These are phyloP conservation scores for Cotoneaster glaucophyllus DNA, from an alignment of 306 rosid genomes.

Conservation along the genomic window DNA sequence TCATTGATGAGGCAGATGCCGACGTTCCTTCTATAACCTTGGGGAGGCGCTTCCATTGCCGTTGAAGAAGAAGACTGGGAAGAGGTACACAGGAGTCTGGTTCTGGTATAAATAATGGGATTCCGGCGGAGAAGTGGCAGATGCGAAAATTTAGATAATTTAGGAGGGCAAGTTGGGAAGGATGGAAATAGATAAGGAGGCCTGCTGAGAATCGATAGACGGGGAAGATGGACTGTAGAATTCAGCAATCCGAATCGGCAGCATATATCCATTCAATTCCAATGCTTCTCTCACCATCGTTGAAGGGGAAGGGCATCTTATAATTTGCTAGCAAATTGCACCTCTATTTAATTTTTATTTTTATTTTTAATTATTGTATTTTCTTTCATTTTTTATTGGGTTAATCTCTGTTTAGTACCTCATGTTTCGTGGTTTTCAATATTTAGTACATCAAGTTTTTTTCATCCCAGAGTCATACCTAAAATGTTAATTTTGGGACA, in stretches of 20 bases:
- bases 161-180: background rate
- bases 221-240: slow-evolving; percentile 2
- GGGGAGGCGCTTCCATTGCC: slow-evolving; percentile 78
- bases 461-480: no score
- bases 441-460: no score
- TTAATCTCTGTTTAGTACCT: no score
- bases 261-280: slow-evolving; percentile 40
- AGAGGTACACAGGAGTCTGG: background rate
- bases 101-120: background rate
- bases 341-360: no score
- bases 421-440: no score
- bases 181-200: background rate
- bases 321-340: no score
- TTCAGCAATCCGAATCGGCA: slow-evolving; percentile 28
- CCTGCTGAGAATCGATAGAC: slow-evolving; percentile 1
- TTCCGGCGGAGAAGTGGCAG: slow-evolving; percentile 6
- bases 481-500: no score
- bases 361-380: no score
- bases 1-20: slow-evolving; percentile 69
- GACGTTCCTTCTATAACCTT: slow-evolving; percentile 76
- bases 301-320: no score
- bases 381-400: no score
- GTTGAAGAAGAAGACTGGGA: slow-evolving; percentile 12
- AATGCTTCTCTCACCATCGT: no score
- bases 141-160: slow-evolving; percentile 8